phyloP scores from a whole-genome alignment of 106 monocot species.

The Gastrodia elata region DNA sequence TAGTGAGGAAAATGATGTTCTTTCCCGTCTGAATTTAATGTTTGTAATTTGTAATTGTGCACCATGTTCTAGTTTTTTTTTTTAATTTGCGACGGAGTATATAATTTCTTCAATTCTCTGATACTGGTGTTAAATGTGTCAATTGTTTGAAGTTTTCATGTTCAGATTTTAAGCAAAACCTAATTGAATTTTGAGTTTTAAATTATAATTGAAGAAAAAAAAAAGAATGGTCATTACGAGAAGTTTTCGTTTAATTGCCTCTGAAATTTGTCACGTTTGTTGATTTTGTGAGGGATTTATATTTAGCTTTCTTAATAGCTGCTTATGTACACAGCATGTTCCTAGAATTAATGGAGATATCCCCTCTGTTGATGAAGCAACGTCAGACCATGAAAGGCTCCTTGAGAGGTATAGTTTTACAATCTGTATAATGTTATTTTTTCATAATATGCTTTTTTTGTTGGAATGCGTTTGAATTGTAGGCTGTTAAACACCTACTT shows the following conservation, averaged over 20 bases:
- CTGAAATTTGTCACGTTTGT: background rate
- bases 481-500: no score
- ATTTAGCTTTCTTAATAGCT: conserved; percentile 1
- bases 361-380: conserved; percentile 84
- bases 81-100: background rate
- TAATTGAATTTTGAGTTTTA: background rate
- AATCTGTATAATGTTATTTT: background rate
- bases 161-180: background rate
- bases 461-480: background rate
- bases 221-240: background rate
- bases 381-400: conserved; percentile 88
- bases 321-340: conserved; percentile 66
- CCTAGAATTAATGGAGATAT: conserved; percentile 91
- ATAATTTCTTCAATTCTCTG: background rate
- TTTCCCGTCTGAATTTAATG: background rate
- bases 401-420: conserved; percentile 36
- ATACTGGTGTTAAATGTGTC: background rate
- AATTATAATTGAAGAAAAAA: background rate
- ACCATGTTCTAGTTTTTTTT: background rate
- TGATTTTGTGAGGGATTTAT: background rate
- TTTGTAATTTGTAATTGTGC: background rate
- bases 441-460: background rate
- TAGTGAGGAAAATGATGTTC: background rate
- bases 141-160: background rate
- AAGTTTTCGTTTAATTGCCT: background rate